Percentiles rank a stretch among this genome's conserved stretches.
Evolutionary conservation across 148 eudicot species (phyloP).

Genomic region (Chenopodium formosanum): DNA sequence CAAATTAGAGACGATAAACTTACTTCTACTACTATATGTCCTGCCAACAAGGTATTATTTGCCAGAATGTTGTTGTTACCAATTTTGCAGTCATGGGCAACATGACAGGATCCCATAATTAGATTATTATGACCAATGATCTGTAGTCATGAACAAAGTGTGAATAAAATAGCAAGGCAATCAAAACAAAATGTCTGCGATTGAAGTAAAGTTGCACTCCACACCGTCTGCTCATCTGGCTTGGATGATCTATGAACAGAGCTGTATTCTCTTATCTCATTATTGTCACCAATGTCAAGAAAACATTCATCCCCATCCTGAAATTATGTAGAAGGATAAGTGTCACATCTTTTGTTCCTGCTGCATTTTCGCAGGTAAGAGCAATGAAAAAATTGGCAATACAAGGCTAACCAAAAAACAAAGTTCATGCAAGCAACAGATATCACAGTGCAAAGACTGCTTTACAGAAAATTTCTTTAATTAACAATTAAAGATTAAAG

Average conservation of each 20-base stretch:
- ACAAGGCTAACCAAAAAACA: not conserved
- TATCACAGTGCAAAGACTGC: not conserved
- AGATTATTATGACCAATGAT: constrained; percentile 85
- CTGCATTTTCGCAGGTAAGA: not conserved
- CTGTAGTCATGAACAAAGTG: constrained; percentile 33
- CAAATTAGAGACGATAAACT: constrained; percentile 19
- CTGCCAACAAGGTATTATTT: constrained; percentile 82
- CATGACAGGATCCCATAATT: constrained; percentile 92
- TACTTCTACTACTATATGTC: constrained; percentile 86
- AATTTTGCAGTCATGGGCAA: constrained; percentile 97
- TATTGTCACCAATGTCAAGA: constrained; percentile 83
- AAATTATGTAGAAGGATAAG: constrained; percentile 22
- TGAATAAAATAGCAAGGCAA: constrained; percentile 7
- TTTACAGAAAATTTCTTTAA: not conserved
- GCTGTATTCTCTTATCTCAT: constrained; percentile 84
- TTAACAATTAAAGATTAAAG: not conserved
- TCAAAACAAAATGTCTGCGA: not conserved
- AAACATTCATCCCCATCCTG: constrained; percentile 83
- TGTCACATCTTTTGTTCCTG: not conserved
- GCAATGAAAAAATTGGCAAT: constrained; percentile 2
- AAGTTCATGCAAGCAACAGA: not conserved
- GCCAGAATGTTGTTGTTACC: constrained; percentile 85
- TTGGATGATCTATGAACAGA: constrained; percentile 92
- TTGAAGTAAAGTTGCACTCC: constrained; percentile 15
- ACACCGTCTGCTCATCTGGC: constrained; percentile 70